Evolutionary conservation across 768 basidiomycete genomes (phyloP).

Genomic region (Lactarius akahatsu): DNA sequence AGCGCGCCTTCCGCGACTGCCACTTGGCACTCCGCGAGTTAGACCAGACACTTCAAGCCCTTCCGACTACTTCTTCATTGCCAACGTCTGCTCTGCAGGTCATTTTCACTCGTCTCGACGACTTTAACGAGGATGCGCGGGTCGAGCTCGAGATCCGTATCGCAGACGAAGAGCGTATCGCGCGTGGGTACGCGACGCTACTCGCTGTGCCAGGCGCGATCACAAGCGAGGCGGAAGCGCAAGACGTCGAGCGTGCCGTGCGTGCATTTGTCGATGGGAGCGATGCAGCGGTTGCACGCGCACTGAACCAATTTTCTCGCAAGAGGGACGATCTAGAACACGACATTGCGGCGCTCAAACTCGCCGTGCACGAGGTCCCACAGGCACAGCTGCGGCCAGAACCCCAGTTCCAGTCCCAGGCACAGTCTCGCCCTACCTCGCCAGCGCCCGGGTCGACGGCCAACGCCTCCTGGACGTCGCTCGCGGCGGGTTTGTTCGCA

Average conservation of each 20-base stretch:
- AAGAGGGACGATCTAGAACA: constrained; percentile 78
- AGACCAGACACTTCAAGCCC: constrained; percentile 38
- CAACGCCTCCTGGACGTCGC: constrained; percentile 42
- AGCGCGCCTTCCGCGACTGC: constrained; percentile 66
- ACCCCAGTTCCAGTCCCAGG: background rate
- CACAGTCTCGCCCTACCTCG: constrained; percentile 9
- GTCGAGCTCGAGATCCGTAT: constrained; percentile 81
- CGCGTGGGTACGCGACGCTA: constrained; percentile 67
- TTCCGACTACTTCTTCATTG: constrained; percentile 29
- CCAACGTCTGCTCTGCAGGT: constrained; percentile 42
- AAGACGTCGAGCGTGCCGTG: constrained; percentile 51
- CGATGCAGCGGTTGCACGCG: constrained; percentile 47
- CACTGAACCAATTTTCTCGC: constrained; percentile 47
- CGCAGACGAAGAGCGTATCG: constrained; percentile 66
- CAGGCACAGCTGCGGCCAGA: background rate
- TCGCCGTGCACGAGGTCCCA: constrained; percentile 48
- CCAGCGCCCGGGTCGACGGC: constrained; percentile 26
- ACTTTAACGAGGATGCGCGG: constrained; percentile 75
- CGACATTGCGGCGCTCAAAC: constrained; percentile 71
- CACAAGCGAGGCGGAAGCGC: constrained; percentile 32
- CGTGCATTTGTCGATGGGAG: constrained; percentile 55
- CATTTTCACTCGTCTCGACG: constrained; percentile 62
- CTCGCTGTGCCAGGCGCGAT: constrained; percentile 56
- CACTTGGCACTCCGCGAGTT: constrained; percentile 64
- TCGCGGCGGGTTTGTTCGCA: constrained; percentile 57